These are phyloP conservation scores for Samsoniella hepiali DNA, from an alignment of 2,329 filamentous ascomycete species.

Conservation along the genomic window DNA sequence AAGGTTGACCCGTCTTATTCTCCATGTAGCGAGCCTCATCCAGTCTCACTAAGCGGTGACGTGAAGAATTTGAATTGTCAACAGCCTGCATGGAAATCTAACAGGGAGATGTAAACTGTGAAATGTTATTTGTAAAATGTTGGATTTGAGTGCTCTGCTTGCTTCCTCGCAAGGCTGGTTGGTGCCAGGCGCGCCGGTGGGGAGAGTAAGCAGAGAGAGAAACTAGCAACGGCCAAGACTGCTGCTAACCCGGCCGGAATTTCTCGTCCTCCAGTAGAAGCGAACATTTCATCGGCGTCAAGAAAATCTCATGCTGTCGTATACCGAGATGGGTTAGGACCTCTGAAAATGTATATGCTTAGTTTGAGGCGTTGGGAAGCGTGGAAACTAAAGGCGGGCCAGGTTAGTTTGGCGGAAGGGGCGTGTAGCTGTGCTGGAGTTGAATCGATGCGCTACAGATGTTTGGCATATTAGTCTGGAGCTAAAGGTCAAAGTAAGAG, in stretches of 20 bases:
- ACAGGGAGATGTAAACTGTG: not conserved
- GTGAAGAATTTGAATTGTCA: not conserved
- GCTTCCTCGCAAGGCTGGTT: not conserved
- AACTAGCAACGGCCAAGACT: constrained; percentile 9
- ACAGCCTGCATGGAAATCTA: not conserved
- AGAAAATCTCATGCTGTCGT: not conserved
- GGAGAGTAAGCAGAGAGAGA: constrained; percentile 13
- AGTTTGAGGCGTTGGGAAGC: not conserved
- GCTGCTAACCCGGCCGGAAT: not conserved
- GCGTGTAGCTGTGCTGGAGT: constrained; percentile 1
- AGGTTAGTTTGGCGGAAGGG: not conserved
- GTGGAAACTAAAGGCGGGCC: not conserved
- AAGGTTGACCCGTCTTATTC: constrained; percentile 8
- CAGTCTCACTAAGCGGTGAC: not conserved
- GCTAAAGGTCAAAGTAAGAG: not conserved
- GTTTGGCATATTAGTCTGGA: not conserved
- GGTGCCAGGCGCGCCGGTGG: not conserved
- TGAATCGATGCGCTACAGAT: not conserved
- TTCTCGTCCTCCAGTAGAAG: not conserved
- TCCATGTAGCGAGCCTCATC: not conserved
- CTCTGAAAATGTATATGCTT: not conserved
- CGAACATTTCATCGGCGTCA: not conserved
- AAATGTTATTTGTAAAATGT: not conserved
- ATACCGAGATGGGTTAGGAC: constrained; percentile 3
- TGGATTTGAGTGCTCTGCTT: not conserved